Evolutionary conservation across 176 grass and related monocot genomes (phyloP).

Genomic region (Musa schizocarpa): DNA sequence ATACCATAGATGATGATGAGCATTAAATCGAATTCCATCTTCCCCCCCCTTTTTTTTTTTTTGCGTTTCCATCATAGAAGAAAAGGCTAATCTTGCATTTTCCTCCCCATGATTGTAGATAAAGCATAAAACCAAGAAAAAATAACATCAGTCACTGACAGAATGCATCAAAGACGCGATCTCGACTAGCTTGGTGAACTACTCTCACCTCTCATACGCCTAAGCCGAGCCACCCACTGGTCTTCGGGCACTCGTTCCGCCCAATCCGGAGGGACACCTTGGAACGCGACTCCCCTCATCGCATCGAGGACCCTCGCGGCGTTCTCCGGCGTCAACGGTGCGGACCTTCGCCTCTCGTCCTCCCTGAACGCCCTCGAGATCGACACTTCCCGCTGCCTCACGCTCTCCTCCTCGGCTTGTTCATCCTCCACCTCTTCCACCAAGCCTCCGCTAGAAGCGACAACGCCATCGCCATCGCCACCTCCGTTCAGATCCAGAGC

Average conservation of each 20-base stretch:
- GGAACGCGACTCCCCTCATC: slow-evolving; percentile 62
- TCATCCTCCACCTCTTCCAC: slow-evolving; percentile 9
- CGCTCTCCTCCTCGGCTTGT: slow-evolving; percentile 7
- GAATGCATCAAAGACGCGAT: not conserved
- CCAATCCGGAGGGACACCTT: slow-evolving; percentile 47
- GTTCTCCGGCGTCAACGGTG: slow-evolving; percentile 40
- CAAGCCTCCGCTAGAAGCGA: not conserved
- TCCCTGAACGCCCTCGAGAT: slow-evolving; percentile 31
- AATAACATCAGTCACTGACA: not conserved
- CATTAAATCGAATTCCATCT: too few relatives aligned
- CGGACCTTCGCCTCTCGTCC: slow-evolving; percentile 41
- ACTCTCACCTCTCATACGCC: slow-evolving; percentile 23
- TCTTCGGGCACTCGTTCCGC: slow-evolving; percentile 39
- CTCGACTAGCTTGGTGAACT: not conserved
- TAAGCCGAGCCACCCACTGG: slow-evolving; percentile 53
- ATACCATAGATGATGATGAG: too few relatives aligned
- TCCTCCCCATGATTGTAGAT: too few relatives aligned
- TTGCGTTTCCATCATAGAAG: too few relatives aligned
- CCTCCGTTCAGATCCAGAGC: slow-evolving; percentile 17
- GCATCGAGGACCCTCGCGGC: slow-evolving; percentile 51
- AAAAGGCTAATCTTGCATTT: too few relatives aligned
- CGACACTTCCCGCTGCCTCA: slow-evolving; percentile 21
- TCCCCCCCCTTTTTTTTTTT: too few relatives aligned
- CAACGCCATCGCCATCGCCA: slow-evolving; percentile 5
- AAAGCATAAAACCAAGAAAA: not conserved